A percentile compares a stretch with the other conserved stretches of the same genome.
phyloP scores from a whole-genome alignment of 164 flowering plant species.

The Tetrastigma voinierianum region DNA sequence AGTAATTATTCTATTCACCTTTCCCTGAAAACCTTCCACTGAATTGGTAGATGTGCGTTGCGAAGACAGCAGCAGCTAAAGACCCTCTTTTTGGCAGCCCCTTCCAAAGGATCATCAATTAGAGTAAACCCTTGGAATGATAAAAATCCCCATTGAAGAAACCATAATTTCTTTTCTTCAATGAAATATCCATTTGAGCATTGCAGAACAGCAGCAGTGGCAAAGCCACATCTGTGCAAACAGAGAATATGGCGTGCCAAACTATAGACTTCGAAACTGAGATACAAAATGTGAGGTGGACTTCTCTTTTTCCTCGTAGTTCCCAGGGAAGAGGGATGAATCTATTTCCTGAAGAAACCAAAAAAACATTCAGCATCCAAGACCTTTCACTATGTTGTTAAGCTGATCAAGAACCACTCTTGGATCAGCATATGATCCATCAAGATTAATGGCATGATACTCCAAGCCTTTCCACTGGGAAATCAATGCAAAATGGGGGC shows the following conservation, averaged over 20 bases:
- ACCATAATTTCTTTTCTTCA: not conserved
- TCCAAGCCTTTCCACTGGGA: conserved; percentile 87
- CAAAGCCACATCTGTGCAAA: not conserved
- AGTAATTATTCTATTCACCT: not conserved
- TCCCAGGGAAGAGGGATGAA: not conserved
- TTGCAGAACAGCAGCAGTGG: not conserved
- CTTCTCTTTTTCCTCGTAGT: not conserved
- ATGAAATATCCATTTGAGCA: too few species aligned
- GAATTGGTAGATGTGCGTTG: not conserved
- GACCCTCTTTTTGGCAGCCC: not conserved
- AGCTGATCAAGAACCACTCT: conserved; percentile 51
- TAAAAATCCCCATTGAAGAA: not conserved
- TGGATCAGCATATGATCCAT: conserved; percentile 69
- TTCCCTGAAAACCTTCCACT: not conserved
- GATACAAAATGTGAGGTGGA: not conserved
- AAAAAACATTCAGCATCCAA: conserved; percentile 52
- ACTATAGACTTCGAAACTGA: not conserved
- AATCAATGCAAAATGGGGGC: conserved; percentile 87
- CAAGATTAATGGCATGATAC: conserved; percentile 74
- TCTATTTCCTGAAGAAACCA: not conserved
- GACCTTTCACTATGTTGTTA: conserved; percentile 46
- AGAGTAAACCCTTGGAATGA: not conserved
- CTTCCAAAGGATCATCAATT: not conserved
- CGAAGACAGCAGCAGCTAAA: not conserved
- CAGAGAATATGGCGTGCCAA: not conserved